phyloP scores from a whole-genome alignment of 768 basidiomycete genomes.

The Kwoniella pini region DNA sequence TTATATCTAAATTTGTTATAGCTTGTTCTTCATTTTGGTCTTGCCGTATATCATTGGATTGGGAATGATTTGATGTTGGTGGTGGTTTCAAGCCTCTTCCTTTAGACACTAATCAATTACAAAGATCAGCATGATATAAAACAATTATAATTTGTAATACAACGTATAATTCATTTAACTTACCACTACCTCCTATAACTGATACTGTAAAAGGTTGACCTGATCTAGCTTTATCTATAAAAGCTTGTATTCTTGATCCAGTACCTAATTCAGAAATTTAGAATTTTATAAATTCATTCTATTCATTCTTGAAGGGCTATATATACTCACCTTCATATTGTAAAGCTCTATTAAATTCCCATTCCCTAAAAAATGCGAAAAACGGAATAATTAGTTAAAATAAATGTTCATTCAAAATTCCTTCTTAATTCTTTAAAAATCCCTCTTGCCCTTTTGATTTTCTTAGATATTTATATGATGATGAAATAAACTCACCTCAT shows the following conservation, averaged over 20 bases:
- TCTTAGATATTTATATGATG: no score
- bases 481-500: constrained; percentile 21
- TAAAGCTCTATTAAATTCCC: constrained; percentile 30
- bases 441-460: no score
- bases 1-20: neutral
- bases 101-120: constrained; percentile 35
- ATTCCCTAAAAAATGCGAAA: constrained; percentile 10
- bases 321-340: constrained; percentile 31
- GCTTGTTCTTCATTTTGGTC: neutral
- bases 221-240: constrained; percentile 42
- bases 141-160: neutral
- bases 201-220: constrained; percentile 44
- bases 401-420: no score
- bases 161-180: neutral
- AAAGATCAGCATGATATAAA: neutral
- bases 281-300: no score
- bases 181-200: constrained; percentile 50
- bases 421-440: no score
- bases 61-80: neutral
- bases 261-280: constrained; percentile 37
- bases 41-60: neutral
- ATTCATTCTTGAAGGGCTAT: no score
- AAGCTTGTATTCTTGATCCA: constrained; percentile 39
- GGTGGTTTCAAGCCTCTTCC: constrained; percentile 39
- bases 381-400: no score